Percentiles rank a stretch among this genome's conserved stretches.
Evolutionary conservation across 805 yeast species (phyloP).

Genomic region (Candida coleopterorum): DNA sequence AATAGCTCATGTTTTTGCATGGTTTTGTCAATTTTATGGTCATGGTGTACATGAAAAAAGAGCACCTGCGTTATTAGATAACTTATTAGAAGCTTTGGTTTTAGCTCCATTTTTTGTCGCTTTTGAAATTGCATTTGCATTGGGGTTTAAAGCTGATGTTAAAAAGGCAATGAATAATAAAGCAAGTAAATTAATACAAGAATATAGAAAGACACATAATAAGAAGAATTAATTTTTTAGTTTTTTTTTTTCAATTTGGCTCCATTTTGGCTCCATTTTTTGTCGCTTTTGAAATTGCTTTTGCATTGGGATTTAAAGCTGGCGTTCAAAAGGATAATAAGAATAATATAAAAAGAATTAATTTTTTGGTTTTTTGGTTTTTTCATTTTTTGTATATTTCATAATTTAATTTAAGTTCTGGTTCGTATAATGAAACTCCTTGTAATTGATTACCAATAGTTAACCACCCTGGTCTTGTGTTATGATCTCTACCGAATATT

Average conservation of each 20-base stretch:
- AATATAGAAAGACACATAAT: constrained; percentile 21
- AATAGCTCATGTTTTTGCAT: constrained; percentile 48
- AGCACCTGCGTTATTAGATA: constrained; percentile 86
- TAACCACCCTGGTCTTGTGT: constrained; percentile 86
- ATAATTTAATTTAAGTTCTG: constrained; percentile 47
- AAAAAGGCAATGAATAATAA: constrained; percentile 44
- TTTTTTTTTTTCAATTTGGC: no score
- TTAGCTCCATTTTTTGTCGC: constrained; percentile 88
- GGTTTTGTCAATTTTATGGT: constrained; percentile 86
- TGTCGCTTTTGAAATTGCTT: constrained; percentile 73
- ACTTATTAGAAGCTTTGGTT: constrained; percentile 76
- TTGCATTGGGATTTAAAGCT: constrained; percentile 57
- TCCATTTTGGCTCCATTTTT: constrained; percentile 91
- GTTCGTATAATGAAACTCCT: constrained; percentile 55
- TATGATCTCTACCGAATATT: constrained; percentile 84
- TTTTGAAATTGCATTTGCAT: constrained; percentile 64
- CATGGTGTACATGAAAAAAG: constrained; percentile 78
- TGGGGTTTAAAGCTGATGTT: constrained; percentile 58
- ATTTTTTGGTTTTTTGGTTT: no score
- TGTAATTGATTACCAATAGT: constrained; percentile 78
- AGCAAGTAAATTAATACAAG: constrained; percentile 37
- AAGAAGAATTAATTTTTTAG: background rate
- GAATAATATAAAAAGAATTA: constrained; percentile 14
- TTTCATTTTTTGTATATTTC: constrained; percentile 15
- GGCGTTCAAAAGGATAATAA: constrained; percentile 49